phyloP scores from a whole-genome alignment of 2,329 filamentous ascomycete genomes.

The Herpotrichia juniperi region DNA sequence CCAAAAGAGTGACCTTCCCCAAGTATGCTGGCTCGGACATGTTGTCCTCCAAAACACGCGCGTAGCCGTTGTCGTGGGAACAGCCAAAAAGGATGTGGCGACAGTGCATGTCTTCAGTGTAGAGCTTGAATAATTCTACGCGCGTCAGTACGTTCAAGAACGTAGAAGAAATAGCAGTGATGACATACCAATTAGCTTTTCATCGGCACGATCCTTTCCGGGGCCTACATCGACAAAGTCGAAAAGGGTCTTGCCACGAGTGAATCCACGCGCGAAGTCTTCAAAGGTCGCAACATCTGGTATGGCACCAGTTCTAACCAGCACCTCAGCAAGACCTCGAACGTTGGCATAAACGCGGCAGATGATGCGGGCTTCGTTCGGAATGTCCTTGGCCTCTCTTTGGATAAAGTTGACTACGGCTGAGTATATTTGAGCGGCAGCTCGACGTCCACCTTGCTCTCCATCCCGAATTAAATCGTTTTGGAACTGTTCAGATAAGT shows the following conservation, averaged over 20 bases:
- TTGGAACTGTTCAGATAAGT: slow-evolving; percentile 45
- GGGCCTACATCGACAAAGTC: slow-evolving; percentile 54
- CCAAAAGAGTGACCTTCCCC: slow-evolving; percentile 60
- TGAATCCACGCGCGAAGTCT: slow-evolving; percentile 63
- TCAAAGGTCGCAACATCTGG: slow-evolving; percentile 51
- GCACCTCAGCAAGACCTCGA: slow-evolving; percentile 56
- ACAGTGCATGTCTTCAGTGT: slow-evolving; percentile 64
- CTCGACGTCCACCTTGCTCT: slow-evolving; percentile 59
- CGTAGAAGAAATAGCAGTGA: not conserved
- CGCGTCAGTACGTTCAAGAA: slow-evolving; percentile 10
- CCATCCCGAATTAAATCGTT: slow-evolving; percentile 57
- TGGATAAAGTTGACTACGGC: slow-evolving; percentile 53
- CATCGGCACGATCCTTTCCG: slow-evolving; percentile 54
- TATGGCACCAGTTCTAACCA: slow-evolving; percentile 53
- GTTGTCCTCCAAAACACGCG: slow-evolving; percentile 58
- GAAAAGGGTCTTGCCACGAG: slow-evolving; percentile 53
- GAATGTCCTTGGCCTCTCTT: slow-evolving; percentile 42
- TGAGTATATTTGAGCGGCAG: slow-evolving; percentile 56
- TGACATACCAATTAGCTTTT: slow-evolving; percentile 56
- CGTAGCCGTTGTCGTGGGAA: slow-evolving; percentile 63
- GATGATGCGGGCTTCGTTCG: slow-evolving; percentile 53
- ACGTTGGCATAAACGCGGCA: slow-evolving; percentile 62
- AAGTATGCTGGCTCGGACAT: slow-evolving; percentile 52
- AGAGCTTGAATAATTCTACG: slow-evolving; percentile 61
- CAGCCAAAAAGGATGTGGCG: slow-evolving; percentile 66